Conservation (phyloP, 768 basidiomycete species). For the Tylopilus felleus region DNA sequence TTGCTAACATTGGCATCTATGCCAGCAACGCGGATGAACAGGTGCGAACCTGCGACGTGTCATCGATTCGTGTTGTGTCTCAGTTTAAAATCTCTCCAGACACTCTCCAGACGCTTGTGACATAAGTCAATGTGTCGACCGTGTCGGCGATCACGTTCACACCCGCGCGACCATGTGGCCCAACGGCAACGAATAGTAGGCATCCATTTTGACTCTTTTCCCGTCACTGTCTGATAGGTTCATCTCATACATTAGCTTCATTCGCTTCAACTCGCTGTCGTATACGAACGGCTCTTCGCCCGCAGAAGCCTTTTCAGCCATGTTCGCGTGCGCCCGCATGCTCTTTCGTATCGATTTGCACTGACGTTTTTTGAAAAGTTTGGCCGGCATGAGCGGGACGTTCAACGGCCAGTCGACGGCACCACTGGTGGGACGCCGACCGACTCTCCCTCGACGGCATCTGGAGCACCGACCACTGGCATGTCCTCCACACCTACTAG, state of each 20-base stretch:
- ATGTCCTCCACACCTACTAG: neutral
- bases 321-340: slow-evolving; percentile 65
- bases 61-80: no score
- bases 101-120: no score
- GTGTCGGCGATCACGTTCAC: slow-evolving; percentile 48
- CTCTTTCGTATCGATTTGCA: neutral
- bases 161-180: slow-evolving; percentile 46
- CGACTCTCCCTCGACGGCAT: neutral
- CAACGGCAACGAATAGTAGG: slow-evolving; percentile 53
- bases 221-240: no score
- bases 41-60: no score
- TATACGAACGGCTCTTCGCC: slow-evolving; percentile 32
- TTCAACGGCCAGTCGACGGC: slow-evolving; percentile 65
- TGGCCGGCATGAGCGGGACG: slow-evolving; percentile 50
- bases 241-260: no score
- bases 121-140: slow-evolving; percentile 56
- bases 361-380: slow-evolving; percentile 40
- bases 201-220: no score
- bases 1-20: no score
- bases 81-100: no score
- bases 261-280: no score
- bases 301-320: slow-evolving; percentile 68
- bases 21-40: no score
- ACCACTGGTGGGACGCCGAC: slow-evolving; percentile 45
- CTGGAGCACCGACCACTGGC: no score